Percentiles rank a stretch among this genome's conserved stretches.
Conservation (phyloP, 2,329 filamentous ascomycete species). For the Knufia fluminis region DNA sequence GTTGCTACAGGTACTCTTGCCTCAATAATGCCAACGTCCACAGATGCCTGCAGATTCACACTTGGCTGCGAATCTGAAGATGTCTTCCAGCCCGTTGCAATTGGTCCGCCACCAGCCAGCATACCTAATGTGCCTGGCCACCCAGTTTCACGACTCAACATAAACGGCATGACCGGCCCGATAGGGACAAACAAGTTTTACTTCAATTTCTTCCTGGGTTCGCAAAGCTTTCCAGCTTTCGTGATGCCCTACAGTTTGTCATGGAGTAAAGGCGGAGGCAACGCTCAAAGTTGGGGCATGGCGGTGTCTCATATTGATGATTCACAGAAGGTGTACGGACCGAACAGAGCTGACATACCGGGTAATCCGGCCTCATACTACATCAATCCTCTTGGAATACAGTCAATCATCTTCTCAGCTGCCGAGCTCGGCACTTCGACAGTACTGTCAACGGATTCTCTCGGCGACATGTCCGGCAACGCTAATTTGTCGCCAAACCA, state of each 20-base stretch:
- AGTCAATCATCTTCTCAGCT: slow-evolving; percentile 72
- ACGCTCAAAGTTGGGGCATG: slow-evolving; percentile 64
- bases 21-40: slow-evolving; percentile 14
- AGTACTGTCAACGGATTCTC: slow-evolving; percentile 43
- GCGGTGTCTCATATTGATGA: slow-evolving; percentile 64
- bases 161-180: slow-evolving; percentile 25
- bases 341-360: slow-evolving; percentile 41
- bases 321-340: slow-evolving; percentile 58
- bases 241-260: slow-evolving; percentile 65
- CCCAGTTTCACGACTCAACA: slow-evolving; percentile 32
- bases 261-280: slow-evolving; percentile 57
- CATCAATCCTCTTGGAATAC: slow-evolving; percentile 70
- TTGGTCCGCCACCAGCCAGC: slow-evolving; percentile 30
- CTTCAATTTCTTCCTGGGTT: slow-evolving; percentile 68
- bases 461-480: slow-evolving; percentile 52
- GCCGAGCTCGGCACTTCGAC: slow-evolving; percentile 58
- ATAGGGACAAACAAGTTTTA: slow-evolving; percentile 54
- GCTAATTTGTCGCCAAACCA: slow-evolving; percentile 54
- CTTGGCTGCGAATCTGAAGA: slow-evolving; percentile 28
- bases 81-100: slow-evolving; percentile 34
- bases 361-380: slow-evolving; percentile 60
- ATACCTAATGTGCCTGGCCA: slow-evolving; percentile 34
- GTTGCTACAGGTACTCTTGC: slow-evolving; percentile 14
- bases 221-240: slow-evolving; percentile 60
- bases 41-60: slow-evolving; percentile 15